Percentiles rank a stretch among this genome's conserved stretches.
Evolutionary conservation across 345 rosid genomes (phyloP).

Genomic region (Geranium brycei): DNA sequence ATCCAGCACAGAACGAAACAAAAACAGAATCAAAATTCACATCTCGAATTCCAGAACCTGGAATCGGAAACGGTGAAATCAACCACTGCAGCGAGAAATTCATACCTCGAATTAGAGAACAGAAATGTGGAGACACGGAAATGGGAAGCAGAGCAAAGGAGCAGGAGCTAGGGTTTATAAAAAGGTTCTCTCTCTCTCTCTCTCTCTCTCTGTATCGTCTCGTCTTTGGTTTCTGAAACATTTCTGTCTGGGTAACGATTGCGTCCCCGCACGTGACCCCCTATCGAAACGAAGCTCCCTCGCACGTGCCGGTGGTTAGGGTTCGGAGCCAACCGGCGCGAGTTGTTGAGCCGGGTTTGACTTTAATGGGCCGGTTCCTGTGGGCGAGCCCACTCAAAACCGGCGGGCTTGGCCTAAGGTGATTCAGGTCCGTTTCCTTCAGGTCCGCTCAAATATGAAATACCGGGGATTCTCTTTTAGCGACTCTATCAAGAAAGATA

Average conservation of each 20-base stretch:
- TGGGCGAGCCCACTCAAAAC: too few species aligned
- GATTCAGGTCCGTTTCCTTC: too few species aligned
- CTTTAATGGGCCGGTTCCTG: neutral
- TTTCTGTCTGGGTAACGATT: conserved; percentile 8
- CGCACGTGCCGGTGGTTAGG: conserved; percentile 24
- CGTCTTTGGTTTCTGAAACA: neutral
- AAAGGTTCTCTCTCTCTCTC: neutral
- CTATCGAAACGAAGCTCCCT: conserved; percentile 1
- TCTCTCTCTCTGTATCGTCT: neutral
- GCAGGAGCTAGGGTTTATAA: neutral
- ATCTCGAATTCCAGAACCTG: too few species aligned
- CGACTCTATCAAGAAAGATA: too few species aligned
- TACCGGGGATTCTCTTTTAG: too few species aligned
- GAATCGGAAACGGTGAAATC: too few species aligned
- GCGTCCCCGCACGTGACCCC: conserved; percentile 20
- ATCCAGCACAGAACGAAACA: too few species aligned
- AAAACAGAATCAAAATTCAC: too few species aligned
- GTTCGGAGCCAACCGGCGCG: conserved; percentile 5
- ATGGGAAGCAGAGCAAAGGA: conserved; percentile 1
- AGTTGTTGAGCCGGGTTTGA: neutral
- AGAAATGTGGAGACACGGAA: neutral
- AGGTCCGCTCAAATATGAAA: too few species aligned
- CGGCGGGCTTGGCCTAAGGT: too few species aligned
- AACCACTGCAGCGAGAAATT: too few species aligned
- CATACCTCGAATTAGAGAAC: conserved; percentile 2